Percentiles rank a stretch among this genome's conserved stretches.
Conservation (phyloP, 257 asterid species). For the Paraleonurus japonicus region DNA sequence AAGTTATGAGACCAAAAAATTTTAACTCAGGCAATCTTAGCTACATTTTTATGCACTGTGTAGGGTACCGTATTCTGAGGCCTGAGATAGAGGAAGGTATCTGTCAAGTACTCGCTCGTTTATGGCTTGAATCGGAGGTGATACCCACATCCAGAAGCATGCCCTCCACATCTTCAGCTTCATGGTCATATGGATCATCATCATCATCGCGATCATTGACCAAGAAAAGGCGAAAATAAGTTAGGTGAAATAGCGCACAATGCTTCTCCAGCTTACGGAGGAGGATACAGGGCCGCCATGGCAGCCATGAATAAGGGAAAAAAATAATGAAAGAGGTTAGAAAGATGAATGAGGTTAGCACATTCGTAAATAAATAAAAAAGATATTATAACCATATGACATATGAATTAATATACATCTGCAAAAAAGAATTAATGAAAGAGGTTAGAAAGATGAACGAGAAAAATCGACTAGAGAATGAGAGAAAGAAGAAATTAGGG, state of each 20-base stretch:
- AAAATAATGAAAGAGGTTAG: too few species aligned
- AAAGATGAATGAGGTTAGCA: too few species aligned
- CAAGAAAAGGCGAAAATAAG: conserved; percentile 81
- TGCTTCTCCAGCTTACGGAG: conserved; percentile 93
- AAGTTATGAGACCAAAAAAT: too few species aligned
- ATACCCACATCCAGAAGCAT: conserved; percentile 42
- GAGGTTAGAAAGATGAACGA: too few species aligned
- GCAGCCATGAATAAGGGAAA: conserved; percentile 76
- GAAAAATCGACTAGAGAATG: too few species aligned
- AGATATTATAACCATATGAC: too few species aligned
- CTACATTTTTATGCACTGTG: conserved; percentile 17
- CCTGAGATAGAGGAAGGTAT: conserved; percentile 95
- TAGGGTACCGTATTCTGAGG: conserved; percentile 65
- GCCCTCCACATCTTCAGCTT: conserved; percentile 42
- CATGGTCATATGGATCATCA: conserved; percentile 42
- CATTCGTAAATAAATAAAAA: too few species aligned
- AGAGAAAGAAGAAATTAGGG: too few species aligned
- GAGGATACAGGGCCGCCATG: conserved; percentile 80
- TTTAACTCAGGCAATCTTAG: too few species aligned
- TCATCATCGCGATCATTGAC: conserved; percentile 27
- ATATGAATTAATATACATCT: too few species aligned
- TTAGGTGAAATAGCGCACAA: conserved; percentile 80
- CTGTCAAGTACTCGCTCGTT: conserved; percentile 86
- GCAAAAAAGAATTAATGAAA: too few species aligned
- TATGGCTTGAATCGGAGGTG: conserved; percentile 92